Conservation (phyloP, 805 yeast genomes). For the Lipomyces yamanashiensis region DNA sequence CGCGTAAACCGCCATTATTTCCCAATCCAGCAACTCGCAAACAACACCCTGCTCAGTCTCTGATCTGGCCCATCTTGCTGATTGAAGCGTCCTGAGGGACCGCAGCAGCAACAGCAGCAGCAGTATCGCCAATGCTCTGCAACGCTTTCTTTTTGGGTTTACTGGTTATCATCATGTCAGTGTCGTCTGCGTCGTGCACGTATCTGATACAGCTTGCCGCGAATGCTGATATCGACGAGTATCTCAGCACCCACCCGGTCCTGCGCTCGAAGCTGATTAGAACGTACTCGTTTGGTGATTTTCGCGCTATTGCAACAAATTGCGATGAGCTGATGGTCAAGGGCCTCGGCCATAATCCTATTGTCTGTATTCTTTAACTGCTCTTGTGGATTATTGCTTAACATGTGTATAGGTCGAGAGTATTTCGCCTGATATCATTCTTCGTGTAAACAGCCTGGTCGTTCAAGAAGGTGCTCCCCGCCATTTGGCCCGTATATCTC, state of each 20-base stretch:
- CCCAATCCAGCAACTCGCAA: background rate
- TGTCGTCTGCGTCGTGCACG: conserved; percentile 25
- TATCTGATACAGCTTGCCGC: conserved; percentile 43
- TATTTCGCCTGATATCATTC: conserved; percentile 66
- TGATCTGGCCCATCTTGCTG: background rate
- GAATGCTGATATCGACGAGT: conserved; percentile 33
- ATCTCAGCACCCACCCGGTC: conserved; percentile 50
- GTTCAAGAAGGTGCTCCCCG: conserved; percentile 60
- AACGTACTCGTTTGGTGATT: conserved; percentile 68
- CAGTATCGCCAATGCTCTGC: background rate
- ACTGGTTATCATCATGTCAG: background rate
- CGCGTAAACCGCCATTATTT: background rate
- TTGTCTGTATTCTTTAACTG: conserved; percentile 32
- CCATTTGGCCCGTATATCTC: conserved; percentile 45
- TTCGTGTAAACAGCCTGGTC: conserved; percentile 56
- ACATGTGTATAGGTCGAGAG: conserved; percentile 54
- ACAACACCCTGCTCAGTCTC: background rate
- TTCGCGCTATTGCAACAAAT: conserved; percentile 71
- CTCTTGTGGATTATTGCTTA: background rate
- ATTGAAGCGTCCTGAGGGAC: background rate
- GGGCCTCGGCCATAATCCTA: conserved; percentile 59
- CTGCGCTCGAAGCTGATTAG: conserved; percentile 54
- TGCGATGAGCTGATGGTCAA: conserved; percentile 55
- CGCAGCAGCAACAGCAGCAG: background rate
- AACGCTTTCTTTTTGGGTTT: background rate